Evolutionary conservation across 495 filamentous ascomycete genomes (phyloP).

Genomic region (Penicillium waksmanii): DNA sequence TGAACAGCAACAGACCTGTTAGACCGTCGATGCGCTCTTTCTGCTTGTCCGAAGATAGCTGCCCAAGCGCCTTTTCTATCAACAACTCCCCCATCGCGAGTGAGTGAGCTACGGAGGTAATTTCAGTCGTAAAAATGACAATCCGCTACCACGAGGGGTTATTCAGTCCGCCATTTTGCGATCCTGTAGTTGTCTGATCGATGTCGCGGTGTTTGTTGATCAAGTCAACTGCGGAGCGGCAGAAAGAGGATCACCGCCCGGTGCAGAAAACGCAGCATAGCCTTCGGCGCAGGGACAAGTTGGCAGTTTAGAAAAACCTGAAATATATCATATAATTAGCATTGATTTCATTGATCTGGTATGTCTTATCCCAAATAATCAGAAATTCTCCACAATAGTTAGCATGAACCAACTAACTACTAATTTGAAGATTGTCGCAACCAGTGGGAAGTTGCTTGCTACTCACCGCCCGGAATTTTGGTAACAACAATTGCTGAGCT

Average conservation of each 20-base stretch:
- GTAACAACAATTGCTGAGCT: constrained; percentile 33
- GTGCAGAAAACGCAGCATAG: not conserved
- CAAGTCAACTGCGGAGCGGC: constrained; percentile 22
- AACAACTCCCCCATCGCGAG: constrained; percentile 40
- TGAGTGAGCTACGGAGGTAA: not conserved
- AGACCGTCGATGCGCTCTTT: constrained; percentile 57
- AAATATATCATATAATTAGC: too few species aligned
- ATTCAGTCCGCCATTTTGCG: constrained; percentile 9
- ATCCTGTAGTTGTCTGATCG: constrained; percentile 6
- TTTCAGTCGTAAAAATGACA: not conserved
- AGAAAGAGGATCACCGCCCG: constrained; percentile 24
- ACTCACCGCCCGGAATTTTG: constrained; percentile 41
- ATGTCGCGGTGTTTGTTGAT: constrained; percentile 15
- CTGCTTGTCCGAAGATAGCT: constrained; percentile 56
- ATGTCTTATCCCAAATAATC: too few species aligned
- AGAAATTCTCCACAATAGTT: too few species aligned
- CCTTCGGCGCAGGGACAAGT: too few species aligned
- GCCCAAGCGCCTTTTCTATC: constrained; percentile 42
- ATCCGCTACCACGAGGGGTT: not conserved
- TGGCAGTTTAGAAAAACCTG: too few species aligned
- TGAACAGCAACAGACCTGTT: constrained; percentile 42
- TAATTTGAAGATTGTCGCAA: not conserved
- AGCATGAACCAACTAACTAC: not conserved
- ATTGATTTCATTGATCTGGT: not conserved
- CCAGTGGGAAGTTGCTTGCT: not conserved